Conservation (phyloP, 2,329 filamentous ascomycete genomes). For the Penicillium rolfsii region DNA sequence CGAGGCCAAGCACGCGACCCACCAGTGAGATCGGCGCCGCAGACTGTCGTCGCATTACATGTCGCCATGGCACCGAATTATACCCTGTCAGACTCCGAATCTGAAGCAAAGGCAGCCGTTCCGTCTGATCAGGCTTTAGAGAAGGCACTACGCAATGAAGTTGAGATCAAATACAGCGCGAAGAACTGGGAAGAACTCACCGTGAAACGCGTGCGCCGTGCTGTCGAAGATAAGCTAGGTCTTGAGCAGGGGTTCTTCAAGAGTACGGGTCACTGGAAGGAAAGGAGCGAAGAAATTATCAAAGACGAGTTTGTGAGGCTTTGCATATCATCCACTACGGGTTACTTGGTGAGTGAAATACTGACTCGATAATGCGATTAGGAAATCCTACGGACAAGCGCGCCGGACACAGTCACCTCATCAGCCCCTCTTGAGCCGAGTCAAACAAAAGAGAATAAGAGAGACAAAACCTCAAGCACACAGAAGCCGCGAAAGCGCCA, state of each 20-base stretch:
- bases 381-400: constrained; percentile 3
- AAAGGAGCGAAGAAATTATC: constrained; percentile 57
- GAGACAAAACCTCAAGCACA: constrained; percentile 28
- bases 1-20: constrained; percentile 1
- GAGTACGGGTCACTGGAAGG: constrained; percentile 57
- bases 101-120: constrained; percentile 26
- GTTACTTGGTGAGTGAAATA: neutral
- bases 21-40: neutral
- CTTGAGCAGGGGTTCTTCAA: constrained; percentile 61
- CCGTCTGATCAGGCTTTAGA: constrained; percentile 44
- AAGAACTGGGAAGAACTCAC: constrained; percentile 58
- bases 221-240: constrained; percentile 56
- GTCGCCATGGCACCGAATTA: constrained; percentile 36
- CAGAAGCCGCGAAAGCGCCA: constrained; percentile 39
- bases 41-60: neutral
- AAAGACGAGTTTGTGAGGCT: constrained; percentile 55
- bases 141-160: constrained; percentile 43
- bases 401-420: constrained; percentile 15
- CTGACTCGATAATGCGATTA: constrained; percentile 12
- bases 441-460: constrained; percentile 33
- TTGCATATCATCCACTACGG: neutral
- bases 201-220: constrained; percentile 58
- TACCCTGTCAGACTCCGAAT: constrained; percentile 37
- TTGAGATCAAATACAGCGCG: constrained; percentile 40
- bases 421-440: constrained; percentile 25